Base-by-base conservation (phyloP, 495 filamentous ascomycete species). In the Neurospora hispaniola region DNA sequence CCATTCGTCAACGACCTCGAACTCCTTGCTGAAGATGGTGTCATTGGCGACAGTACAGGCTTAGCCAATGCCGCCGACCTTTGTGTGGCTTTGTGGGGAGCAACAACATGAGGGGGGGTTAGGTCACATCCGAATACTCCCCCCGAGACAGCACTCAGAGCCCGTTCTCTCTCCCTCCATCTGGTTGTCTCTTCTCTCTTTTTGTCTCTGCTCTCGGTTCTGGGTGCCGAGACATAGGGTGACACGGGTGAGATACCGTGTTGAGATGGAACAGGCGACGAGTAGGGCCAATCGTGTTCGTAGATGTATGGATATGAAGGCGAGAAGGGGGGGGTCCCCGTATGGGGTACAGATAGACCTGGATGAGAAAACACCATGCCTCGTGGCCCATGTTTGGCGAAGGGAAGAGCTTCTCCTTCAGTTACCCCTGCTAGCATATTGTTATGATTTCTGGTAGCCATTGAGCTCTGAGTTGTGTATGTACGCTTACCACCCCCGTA, bases 11-110 rank as follows among this genome's bases (percentile, higher is more conserved):
- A 66, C 27, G 5, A 5, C 54, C 27, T 66, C 27, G 12, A 62
- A 62, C 54, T 62, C 27, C 54, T 66, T 66, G 54, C 27, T 35
- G 54, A 35, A 66, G 54, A 66, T 66, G 27, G 54, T 66, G 54
- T 66, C 54, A 66, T 66, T 35, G 54, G 54, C 31, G 54, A 66
- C 54, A 66, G 54, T 31, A 38, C 27, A 66, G 54, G 14, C 54
- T 35, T 66, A 31, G 54, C 27, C 54, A 35, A 66, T 66, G 54
- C 54, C 54, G 54, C 54, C 54, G 35, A 66, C 54, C 54, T 66
- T 66, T 66, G 54, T 66, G 54, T 66, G 54, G 54, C 54, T 66
- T 66, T 66, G 54, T 66, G 54, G 54, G 54, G 54, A 66, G 54
- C 54, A 38, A 66, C 54, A 62, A 66, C 54, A 62, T 35, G 12